Evolutionary conservation across 2,329 filamentous ascomycete genomes (phyloP).

Genomic region (Chaetomiaceae sp.): DNA sequence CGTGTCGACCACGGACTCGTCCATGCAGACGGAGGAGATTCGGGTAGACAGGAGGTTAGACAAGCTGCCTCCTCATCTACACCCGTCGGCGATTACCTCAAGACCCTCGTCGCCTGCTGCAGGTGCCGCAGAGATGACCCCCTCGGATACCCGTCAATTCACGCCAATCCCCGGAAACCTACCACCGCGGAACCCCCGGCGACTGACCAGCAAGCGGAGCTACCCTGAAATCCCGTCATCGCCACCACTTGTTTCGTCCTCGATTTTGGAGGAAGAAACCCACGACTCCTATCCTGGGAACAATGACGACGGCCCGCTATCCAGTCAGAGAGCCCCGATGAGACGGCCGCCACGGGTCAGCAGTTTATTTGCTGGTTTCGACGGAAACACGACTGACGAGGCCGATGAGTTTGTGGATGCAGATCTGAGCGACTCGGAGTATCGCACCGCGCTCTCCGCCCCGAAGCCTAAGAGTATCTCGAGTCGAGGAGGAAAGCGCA

Average conservation of each 20-base stretch:
- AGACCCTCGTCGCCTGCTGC: conserved; percentile 49
- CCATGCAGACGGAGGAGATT: conserved; percentile 85
- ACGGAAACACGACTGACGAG: conserved; percentile 63
- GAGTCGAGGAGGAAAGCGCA: conserved; percentile 37
- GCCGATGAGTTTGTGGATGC: conserved; percentile 55
- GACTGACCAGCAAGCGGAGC: conserved; percentile 43
- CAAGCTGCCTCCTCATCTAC: conserved; percentile 68
- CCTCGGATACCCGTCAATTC: conserved; percentile 39
- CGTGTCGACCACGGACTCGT: conserved; percentile 46
- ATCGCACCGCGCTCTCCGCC: conserved; percentile 58
- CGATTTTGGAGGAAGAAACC: conserved; percentile 33
- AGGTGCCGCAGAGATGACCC: conserved; percentile 21
- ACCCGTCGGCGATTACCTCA: conserved; percentile 68
- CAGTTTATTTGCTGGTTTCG: conserved; percentile 82
- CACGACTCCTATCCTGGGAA: conserved; percentile 69
- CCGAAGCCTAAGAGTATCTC: conserved; percentile 46
- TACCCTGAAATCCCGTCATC: conserved; percentile 46
- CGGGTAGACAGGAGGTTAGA: conserved; percentile 71
- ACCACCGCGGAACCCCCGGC: conserved; percentile 54
- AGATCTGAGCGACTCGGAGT: conserved; percentile 62
- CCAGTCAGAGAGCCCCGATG: conserved; percentile 52
- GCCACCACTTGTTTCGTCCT: conserved; percentile 31
- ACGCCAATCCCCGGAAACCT: conserved; percentile 48
- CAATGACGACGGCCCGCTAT: conserved; percentile 72
- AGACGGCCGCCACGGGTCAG: conserved; percentile 69